A percentile compares a stretch with the other conserved stretches of the same genome.
Evolutionary conservation across 2,329 filamentous ascomycete species (phyloP).

Genomic region (Fusarium praegraminearum): DNA sequence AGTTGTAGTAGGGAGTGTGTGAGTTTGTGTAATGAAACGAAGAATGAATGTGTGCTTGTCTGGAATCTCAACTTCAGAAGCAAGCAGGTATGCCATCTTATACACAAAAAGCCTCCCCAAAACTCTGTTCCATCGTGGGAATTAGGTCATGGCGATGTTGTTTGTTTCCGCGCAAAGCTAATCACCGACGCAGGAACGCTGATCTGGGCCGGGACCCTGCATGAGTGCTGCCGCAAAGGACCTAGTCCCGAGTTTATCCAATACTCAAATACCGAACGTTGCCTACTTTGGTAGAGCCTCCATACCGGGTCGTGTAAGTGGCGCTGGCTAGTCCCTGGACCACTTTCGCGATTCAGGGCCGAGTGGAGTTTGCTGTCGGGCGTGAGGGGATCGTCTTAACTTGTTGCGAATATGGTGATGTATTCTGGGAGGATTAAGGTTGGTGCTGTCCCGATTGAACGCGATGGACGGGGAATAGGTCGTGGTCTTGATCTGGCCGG

Average conservation of each 20-base stretch:
- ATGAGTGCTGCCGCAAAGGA: conserved; percentile 18
- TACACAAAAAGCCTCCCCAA: not conserved
- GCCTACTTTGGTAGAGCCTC: not conserved
- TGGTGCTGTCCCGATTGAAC: not conserved
- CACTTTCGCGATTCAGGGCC: not conserved
- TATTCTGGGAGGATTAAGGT: not conserved
- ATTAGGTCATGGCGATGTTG: not conserved
- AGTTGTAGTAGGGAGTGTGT: not conserved
- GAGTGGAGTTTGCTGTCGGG: not conserved
- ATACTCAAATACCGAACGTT: conserved; percentile 1
- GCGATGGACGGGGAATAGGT: not conserved
- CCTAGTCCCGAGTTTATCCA: not conserved
- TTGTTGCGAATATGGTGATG: not conserved
- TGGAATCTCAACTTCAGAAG: no score
- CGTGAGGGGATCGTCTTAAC: not conserved
- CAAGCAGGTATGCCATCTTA: conserved; percentile 17
- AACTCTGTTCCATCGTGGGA: not conserved
- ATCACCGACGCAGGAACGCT: conserved; percentile 15
- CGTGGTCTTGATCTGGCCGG: not conserved
- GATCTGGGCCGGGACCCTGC: conserved; percentile 17
- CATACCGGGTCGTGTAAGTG: conserved; percentile 10
- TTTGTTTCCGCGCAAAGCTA: not conserved
- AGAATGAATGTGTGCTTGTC: conserved; percentile 3
- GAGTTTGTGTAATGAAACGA: not conserved
- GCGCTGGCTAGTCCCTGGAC: not conserved